Conservation (phyloP, 2,329 filamentous ascomycete genomes). For the Thielaviopsis euricoi region DNA sequence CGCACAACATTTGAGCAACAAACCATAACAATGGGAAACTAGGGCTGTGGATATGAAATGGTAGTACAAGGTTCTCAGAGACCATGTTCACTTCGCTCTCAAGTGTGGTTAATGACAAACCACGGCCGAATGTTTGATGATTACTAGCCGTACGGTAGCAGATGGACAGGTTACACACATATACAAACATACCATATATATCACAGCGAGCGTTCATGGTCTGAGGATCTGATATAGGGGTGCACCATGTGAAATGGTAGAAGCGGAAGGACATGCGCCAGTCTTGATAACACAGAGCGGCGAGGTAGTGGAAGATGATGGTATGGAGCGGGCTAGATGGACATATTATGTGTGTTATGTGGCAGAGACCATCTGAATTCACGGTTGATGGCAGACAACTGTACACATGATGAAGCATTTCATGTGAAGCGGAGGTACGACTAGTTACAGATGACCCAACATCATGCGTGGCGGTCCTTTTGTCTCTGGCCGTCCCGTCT, state of each 20-base stretch:
- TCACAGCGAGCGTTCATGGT: no score
- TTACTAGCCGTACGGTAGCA: background rate
- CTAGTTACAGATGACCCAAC: no score
- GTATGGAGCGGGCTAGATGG: background rate
- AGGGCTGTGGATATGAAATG: background rate
- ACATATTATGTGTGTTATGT: background rate
- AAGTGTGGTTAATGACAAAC: background rate
- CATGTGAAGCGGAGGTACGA: no score
- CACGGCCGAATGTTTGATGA: background rate
- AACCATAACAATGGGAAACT: background rate
- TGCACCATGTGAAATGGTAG: background rate
- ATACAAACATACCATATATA: background rate
- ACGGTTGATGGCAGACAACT: no score
- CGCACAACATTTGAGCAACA: background rate
- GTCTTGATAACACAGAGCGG: background rate
- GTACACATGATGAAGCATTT: no score
- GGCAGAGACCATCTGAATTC: background rate
- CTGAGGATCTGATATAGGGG: background rate
- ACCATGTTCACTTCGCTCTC: background rate
- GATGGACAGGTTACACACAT: background rate
- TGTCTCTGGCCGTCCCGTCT: no score
- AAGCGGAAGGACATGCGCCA: background rate
- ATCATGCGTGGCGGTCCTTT: no score
- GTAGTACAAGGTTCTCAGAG: background rate
- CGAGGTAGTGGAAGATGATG: background rate